Percentiles rank a stretch among this genome's conserved stretches.
Conservation (phyloP, 2,329 filamentous ascomycete genomes). For the Lachnellula arida region DNA sequence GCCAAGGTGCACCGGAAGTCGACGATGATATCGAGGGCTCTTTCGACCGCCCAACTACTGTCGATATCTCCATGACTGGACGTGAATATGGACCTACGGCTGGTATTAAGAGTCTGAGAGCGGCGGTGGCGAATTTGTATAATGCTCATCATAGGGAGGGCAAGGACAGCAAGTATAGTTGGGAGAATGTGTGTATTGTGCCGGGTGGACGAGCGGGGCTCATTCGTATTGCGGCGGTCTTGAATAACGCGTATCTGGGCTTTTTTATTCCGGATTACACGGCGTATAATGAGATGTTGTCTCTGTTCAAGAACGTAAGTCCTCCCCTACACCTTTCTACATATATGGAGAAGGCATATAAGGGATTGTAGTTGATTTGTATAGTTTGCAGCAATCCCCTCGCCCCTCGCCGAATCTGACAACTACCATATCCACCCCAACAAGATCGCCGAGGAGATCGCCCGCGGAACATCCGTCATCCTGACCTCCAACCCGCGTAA, state of each 20-base stretch:
- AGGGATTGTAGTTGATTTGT: slow-evolving; percentile 4
- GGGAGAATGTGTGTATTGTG: slow-evolving; percentile 97
- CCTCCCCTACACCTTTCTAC: slow-evolving; percentile 5
- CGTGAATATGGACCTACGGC: slow-evolving; percentile 92
- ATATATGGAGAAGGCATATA: background rate
- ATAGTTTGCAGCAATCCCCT: slow-evolving; percentile 80
- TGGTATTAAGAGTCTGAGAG: slow-evolving; percentile 84
- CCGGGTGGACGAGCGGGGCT: slow-evolving; percentile 88
- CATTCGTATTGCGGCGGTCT: slow-evolving; percentile 89
- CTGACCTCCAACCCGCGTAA: slow-evolving; percentile 94
- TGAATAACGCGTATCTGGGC: slow-evolving; percentile 86
- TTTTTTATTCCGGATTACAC: slow-evolving; percentile 97
- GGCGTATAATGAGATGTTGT: slow-evolving; percentile 96
- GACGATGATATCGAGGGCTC: slow-evolving; percentile 89
- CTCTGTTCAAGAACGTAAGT: slow-evolving; percentile 79
- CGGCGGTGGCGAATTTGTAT: slow-evolving; percentile 87
- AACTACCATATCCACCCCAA: slow-evolving; percentile 91
- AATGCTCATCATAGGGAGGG: slow-evolving; percentile 87
- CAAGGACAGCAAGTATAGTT: slow-evolving; percentile 86
- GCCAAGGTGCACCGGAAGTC: slow-evolving; percentile 89
- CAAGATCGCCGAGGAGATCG: slow-evolving; percentile 88
- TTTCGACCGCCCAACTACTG: slow-evolving; percentile 73
- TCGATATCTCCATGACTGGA: slow-evolving; percentile 72
- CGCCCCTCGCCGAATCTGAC: slow-evolving; percentile 78
- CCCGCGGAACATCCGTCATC: slow-evolving; percentile 80